Evolutionary conservation across 2,329 filamentous ascomycete genomes (phyloP), one percentile per base, ranked within the genome.

Genomic region (Curvularia spicifera): DNA sequence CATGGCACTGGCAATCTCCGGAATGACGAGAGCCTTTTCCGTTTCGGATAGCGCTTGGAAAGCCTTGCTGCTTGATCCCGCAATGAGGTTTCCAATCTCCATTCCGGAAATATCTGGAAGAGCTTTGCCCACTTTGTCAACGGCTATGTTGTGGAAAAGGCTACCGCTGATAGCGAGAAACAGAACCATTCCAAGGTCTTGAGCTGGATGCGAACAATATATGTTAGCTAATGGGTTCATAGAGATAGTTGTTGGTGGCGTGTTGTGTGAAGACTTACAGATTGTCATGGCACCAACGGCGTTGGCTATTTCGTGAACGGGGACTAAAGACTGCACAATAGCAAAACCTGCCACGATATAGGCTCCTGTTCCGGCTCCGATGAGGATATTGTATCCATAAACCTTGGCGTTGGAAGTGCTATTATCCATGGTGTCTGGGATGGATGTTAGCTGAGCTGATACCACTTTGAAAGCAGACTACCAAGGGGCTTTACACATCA

Each of bases 401-500:
- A 72, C 61, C 4, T 48, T 54, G 9, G 45, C 53, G 3, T 39
- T 55, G 3, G 47, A 24, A 0, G 67, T 69, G 24, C 13, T 1
- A 0, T 46, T 24, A 18, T 49, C 33, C 20, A 67, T 59, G 50
- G 74, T 76, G 40, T 31, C 39, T 53, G 20, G 12, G 12, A 31
- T 18, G 22, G 28, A 15, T 6, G 20, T 45, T 20, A 52, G 50
- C 5, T 12, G 9, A 1, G 12, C 13, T 24, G 13, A 24, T 13
- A 4, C 10, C 12, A 26, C 9, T 28, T 39, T 12, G 22, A 26
- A 40, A 12, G 15, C 5, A 10, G 15, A 31, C 4, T 20, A 12
- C 1, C 73, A 66, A 10, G 26, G 26, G 78, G 70, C 71, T 12
- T 69, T 71, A 3, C 78, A 79, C 6, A 75, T 66, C 1, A 77